A percentile compares a stretch with the other conserved stretches of the same genome.
These are phyloP conservation scores for Microdochium trichocladiopsis DNA, from an alignment of 2,329 filamentous ascomycete species.

Conservation along the genomic window DNA sequence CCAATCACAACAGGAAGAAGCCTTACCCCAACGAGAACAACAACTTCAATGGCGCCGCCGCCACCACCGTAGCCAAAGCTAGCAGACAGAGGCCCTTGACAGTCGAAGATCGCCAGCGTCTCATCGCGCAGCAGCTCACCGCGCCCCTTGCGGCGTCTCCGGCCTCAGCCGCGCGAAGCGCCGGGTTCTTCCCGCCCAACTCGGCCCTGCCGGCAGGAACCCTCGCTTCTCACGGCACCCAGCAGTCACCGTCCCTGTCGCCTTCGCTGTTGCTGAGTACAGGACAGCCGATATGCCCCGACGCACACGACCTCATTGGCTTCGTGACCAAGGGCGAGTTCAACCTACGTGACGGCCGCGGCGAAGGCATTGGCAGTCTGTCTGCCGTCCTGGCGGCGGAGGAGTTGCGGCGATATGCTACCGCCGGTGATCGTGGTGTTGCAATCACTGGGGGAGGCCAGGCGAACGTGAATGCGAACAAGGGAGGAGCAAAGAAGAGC, in stretches of 20 bases:
- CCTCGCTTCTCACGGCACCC: no score
- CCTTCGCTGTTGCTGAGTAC: constrained; percentile 22
- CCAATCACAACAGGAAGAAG: constrained; percentile 10
- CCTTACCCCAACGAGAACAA: constrained; percentile 18
- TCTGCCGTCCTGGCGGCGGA: constrained; percentile 49
- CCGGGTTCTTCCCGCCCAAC: constrained; percentile 24
- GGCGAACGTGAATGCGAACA: not conserved
- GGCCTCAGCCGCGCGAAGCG: not conserved
- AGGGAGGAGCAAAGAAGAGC: not conserved
- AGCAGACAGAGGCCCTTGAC: constrained; percentile 9
- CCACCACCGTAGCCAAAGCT: constrained; percentile 7
- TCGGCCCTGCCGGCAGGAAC: constrained; percentile 17
- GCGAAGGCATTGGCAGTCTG: constrained; percentile 68
- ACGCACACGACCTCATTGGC: constrained; percentile 70
- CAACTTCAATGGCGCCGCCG: constrained; percentile 18
- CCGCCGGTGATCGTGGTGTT: constrained; percentile 14
- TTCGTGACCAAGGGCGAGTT: constrained; percentile 87
- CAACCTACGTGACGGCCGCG: constrained; percentile 68
- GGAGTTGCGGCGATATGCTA: constrained; percentile 20
- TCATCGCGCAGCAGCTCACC: constrained; percentile 41
- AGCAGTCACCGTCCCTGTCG: no score
- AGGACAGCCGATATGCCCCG: constrained; percentile 62
- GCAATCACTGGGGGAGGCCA: not conserved
- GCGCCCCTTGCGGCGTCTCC: constrained; percentile 12
- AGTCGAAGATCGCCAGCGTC: constrained; percentile 31